These are phyloP conservation scores for Termitomyces sp. DNA, from an alignment of 768 basidiomycete genomes.

Conservation along the genomic window DNA sequence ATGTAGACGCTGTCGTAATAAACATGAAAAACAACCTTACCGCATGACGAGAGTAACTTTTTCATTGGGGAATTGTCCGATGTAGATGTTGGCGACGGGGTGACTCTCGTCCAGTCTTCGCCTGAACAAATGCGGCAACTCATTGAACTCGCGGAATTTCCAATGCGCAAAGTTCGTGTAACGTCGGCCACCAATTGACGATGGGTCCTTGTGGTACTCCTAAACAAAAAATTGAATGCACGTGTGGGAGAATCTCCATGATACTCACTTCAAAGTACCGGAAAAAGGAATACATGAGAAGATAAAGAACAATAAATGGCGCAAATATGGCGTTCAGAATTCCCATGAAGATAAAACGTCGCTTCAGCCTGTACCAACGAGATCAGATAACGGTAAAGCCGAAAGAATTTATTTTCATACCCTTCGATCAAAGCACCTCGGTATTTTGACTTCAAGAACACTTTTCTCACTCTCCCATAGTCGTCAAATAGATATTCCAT, in stretches of 20 bases:
- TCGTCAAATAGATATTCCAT: slow-evolving; percentile 93
- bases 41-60: slow-evolving; percentile 85
- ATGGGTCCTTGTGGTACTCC: slow-evolving; percentile 99
- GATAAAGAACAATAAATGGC: slow-evolving; percentile 94
- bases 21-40: slow-evolving; percentile 38
- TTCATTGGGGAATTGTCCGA: slow-evolving; percentile 97
- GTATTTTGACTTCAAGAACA: slow-evolving; percentile 85
- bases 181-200: slow-evolving; percentile 84
- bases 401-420: slow-evolving; percentile 30
- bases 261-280: slow-evolving; percentile 91
- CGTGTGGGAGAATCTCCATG: slow-evolving; percentile 5
- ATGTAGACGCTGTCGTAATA: background rate
- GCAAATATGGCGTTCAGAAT: slow-evolving; percentile 92
- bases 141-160: slow-evolving; percentile 99
- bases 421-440: slow-evolving; percentile 73
- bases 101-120: slow-evolving; percentile 85
- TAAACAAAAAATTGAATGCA: slow-evolving; percentile 23
- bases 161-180: slow-evolving; percentile 95
- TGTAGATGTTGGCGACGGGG: slow-evolving; percentile 88
- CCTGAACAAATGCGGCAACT: slow-evolving; percentile 88
- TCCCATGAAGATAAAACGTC: slow-evolving; percentile 96
- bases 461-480: slow-evolving; percentile 85
- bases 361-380: slow-evolving; percentile 47
- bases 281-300: slow-evolving; percentile 99
- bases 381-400: background rate